These are phyloP conservation scores for Kurtzmaniella quercitrusa DNA, from an alignment of 1,139 yeast species.

Conservation along the genomic window DNA sequence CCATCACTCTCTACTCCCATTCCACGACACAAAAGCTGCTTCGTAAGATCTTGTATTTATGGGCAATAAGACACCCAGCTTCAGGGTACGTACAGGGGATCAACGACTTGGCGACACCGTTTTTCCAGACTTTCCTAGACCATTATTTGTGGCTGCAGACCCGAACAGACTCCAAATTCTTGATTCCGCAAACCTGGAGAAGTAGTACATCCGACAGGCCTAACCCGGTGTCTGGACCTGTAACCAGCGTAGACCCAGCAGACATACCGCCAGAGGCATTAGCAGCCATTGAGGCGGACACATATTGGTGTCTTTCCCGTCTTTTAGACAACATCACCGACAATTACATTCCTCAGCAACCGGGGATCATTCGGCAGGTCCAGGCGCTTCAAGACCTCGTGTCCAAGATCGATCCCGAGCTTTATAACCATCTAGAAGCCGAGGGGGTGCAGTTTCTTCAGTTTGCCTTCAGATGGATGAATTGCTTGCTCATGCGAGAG, in stretches of 20 bases:
- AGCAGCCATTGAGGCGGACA: slow-evolving; percentile 75
- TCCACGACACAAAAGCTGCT: slow-evolving; percentile 72
- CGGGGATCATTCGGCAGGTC: slow-evolving; percentile 92
- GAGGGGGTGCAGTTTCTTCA: slow-evolving; percentile 92
- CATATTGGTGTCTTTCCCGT: slow-evolving; percentile 93
- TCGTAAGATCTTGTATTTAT: slow-evolving; percentile 76
- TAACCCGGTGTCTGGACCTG: background rate
- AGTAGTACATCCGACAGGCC: background rate
- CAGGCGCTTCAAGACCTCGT: slow-evolving; percentile 73
- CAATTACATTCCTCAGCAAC: slow-evolving; percentile 95
- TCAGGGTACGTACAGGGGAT: slow-evolving; percentile 99
- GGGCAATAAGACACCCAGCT: slow-evolving; percentile 98
- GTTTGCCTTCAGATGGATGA: slow-evolving; percentile 98
- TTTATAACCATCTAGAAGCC: slow-evolving; percentile 67
- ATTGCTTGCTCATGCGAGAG: slow-evolving; percentile 93
- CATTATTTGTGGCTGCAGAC: slow-evolving; percentile 54
- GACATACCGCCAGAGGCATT: slow-evolving; percentile 48
- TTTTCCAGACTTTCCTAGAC: slow-evolving; percentile 79
- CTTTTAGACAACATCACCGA: slow-evolving; percentile 92
- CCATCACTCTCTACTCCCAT: slow-evolving; percentile 64
- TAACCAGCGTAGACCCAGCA: slow-evolving; percentile 53
- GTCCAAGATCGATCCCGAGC: slow-evolving; percentile 69
- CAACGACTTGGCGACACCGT: slow-evolving; percentile 91
- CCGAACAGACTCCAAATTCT: slow-evolving; percentile 19
- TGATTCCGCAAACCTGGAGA: slow-evolving; percentile 36